Evolutionary conservation across 2,329 filamentous ascomycete genomes (phyloP), one percentile per base, ranked within the genome.

Genomic region (Ophiostoma sp.): DNA sequence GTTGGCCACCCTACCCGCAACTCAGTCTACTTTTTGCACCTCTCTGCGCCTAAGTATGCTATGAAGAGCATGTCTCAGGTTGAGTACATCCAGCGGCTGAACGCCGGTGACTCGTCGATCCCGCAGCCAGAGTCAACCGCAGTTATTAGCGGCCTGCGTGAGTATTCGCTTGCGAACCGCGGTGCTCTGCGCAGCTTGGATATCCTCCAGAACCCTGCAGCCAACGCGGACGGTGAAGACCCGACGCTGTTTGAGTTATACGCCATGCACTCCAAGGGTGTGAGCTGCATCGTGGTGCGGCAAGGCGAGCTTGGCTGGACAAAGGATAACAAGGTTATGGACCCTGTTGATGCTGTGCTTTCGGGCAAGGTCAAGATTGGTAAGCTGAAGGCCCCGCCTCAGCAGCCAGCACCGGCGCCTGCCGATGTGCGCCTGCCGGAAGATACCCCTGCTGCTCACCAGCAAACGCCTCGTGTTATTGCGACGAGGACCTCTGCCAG

Each of bases 1-100:
- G 90, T 99, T 70, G 96, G 94, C 47, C 95, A 99, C 75, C 95
- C 96, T 11, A 98, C 94, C 1, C 88, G 95, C 72, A 99, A 99
- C 81, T 97, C 93, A 7, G 89, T 99, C 78, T 99, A 97, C 81
- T 96, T 99, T 80, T 87, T 97, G 66, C 94, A 98, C 75, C 82
- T 99, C 49, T 98, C 94, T 66, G 94, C 93, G 55, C 95, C 95
- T 27, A 92, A 92, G 79, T 98, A 99, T 81, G 91, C 89, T 74
- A 82, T 98, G 70, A 87, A 86, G 80, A 84, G 86, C 72, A 86
- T 97, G 78, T 90, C 91, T 40, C 95, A 99, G 80, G 93, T 94
- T 65, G 88, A 89, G 38, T 99, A 93, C 78, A 89, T 97, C 73
- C 86, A 90, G 76, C 89, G 89, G 71, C 83, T 97, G 69, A 87